Base-by-base conservation (phyloP, 2,329 filamentous ascomycete species). In the Hypomyces perniciosus region DNA sequence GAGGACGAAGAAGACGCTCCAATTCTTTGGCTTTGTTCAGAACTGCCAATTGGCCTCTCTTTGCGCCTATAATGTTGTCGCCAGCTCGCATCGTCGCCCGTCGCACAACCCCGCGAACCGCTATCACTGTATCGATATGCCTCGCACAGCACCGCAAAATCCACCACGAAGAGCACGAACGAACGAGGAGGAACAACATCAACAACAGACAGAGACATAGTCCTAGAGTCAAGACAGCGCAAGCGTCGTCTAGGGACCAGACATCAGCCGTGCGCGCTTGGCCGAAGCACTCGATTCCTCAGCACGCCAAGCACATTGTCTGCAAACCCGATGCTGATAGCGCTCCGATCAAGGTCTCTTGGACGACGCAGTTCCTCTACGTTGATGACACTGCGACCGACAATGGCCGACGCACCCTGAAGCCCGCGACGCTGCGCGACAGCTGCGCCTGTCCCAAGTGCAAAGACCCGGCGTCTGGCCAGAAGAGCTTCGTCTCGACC, bases 401-500 rank as follows among this genome's bases (percentile, higher is more conserved):
- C 6, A 31, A 54, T 4, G 57, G 59, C 5, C 55, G 59, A 6
- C 59, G 61, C 50, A 49, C 57, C 6, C 56, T 68, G 6, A 58
- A 62, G 31, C 56, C 63, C 0, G 50, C 59, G 6, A 53, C 63
- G 51, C 65, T 83, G 12, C 79, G 81, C 28, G 81, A 84, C 57
- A 66, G 69, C 20, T 84, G 81, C 58, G 62, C 67, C 34, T 85
- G 81, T 57, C 51, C 63, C 0, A 58, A 59, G 8, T 85, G 81
- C 62, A 71, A 78, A 47, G 77, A 83, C 54, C 68, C 70, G 1
- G 71, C 77, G n/a, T 83, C 81, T 1, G 80, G 79, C 41, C 80
- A 84, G 55, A 80, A 82, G 62, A 77, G 68, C 53, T 77, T 75
- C 58, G 67, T 69, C 1, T 73, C 71, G 4, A 65, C 66, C 29